Evolutionary conservation across 1,139 yeast species (phyloP), one percentile per base, ranked within the genome.

Genomic region (Groenewaldozyma sp.): DNA sequence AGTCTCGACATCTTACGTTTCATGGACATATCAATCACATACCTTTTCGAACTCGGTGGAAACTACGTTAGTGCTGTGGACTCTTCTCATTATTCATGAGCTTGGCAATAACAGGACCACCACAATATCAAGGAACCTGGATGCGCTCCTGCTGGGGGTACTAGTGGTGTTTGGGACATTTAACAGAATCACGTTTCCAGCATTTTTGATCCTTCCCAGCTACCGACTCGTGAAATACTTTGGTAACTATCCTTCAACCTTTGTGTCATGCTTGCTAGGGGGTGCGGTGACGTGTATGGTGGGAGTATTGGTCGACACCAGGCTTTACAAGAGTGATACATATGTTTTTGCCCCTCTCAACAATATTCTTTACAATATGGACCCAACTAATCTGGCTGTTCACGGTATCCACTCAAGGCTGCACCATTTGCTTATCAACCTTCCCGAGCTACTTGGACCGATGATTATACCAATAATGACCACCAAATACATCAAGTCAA

Each of bases 21-120:
- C 94, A 0, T 69, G 84, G 65, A 76, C 81, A 0, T 80, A 78
- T 52, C 97, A 91, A 56, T 70, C 84, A 1, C 97, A 88, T 56
- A 78, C 94, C 2, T 84, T 93, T 54, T 83, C 95, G 27, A 93
- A 93, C 56, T 75, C 88, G 22, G 58, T 84, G 3, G 99, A 93
- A 53, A 84, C 97, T 0, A 64, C 77, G 17, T 47, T 87, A 26
- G 63, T 91, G 17, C 54, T 87, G 29, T 50, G 76, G 44, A 67
- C 74, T 7, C 59, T 87, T 9, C 71, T 71, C 13, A 58, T 64
- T 33, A 56, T 65, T 34, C 56, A 57, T 38, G 67, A 63, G 39
- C 51, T 62, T 36, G 45, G 52, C 36, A 44, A 50, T 13, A 49
- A 49, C 10, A 49, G 48, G 20, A 45, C 51, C 22, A 47, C 53